Conservation (phyloP, 305 asterid genomes). For the Plantago rigida region DNA sequence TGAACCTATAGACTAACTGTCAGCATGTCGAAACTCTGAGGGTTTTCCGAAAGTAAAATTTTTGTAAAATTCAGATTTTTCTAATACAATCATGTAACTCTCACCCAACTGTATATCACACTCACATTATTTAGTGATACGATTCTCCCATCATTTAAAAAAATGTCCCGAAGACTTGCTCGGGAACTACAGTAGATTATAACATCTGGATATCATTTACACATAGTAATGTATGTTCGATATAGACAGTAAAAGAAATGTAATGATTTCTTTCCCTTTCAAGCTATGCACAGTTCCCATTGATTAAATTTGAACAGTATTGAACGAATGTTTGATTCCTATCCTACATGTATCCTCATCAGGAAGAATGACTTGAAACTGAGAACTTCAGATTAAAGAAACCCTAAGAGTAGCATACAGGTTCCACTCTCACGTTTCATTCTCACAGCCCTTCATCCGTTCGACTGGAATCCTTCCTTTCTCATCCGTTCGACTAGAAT, state of each 20-base stretch:
- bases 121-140: too few species aligned
- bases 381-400: not conserved
- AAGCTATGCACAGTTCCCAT: not conserved
- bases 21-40: too few species aligned
- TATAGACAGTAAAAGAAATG: not conserved
- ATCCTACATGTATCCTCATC: not conserved
- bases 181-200: too few species aligned
- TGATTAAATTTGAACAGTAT: not conserved
- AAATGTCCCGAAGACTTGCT: too few species aligned
- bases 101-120: too few species aligned
- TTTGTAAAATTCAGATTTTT: too few species aligned
- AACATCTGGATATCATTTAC: too few species aligned
- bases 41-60: too few species aligned
- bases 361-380: not conserved
- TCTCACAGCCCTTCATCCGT: conserved; percentile 59
- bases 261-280: not conserved
- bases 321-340: not conserved
- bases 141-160: too few species aligned
- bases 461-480: conserved; percentile 68
- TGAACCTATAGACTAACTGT: too few species aligned
- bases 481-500: conserved; percentile 71
- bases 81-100: too few species aligned
- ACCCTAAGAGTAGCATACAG: not conserved
- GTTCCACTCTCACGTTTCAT: not conserved
- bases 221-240: not conserved